Base-by-base conservation (phyloP, 345 rosid genomes). In the Salix viminalis region DNA sequence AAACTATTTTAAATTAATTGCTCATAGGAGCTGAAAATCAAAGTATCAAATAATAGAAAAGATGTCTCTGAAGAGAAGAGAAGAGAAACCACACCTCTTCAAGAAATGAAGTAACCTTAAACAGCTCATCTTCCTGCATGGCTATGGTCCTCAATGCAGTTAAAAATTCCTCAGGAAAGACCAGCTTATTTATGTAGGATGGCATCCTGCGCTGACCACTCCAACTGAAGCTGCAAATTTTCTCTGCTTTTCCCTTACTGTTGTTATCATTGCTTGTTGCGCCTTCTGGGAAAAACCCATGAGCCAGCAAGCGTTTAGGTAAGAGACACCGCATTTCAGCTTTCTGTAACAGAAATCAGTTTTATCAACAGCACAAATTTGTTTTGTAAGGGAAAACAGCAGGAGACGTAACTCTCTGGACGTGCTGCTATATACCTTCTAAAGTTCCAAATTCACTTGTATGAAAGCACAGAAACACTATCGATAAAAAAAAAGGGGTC, bases 121-220 rank as follows among this genome's bases (percentile, higher is more conserved):
- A 86, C 74, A 90, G 84, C 84, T 92, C 92, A 69, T 89, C 90
- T 86, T 90, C 97, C 82, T 58, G 86, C 94, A 94, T 92, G 73
- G 91, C 84, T 65, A 92, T 84, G 67, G 97, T 94, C 83, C 98
- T 92, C 84, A 94, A 82, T 48, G 93, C 87, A 81, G 91, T 81
- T 79, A 94, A 84, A 71, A 94, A 88, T n/a, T 85, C 91, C 74
- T 90, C 97, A 21, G 97, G 95, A 80, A 94, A 91, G 65, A 94
- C 90, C 79, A 94, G 85, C 83, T 91, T 89, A 80, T 86, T 83
- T 78, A 78, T n/a, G 73, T 94, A 94, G 10, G 93, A 85, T 62
- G 98, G 97, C 7, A 34, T 86, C 82, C 67, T 86, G 69, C 98
- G 97, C 78, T 88, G 86, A 78, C 98, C 98, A 79, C 97, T 90